Percentiles rank a stretch among this genome's conserved stretches.
Evolutionary conservation across 495 filamentous ascomycete species (phyloP).

Genomic region (Talaromyces borbonicus): DNA sequence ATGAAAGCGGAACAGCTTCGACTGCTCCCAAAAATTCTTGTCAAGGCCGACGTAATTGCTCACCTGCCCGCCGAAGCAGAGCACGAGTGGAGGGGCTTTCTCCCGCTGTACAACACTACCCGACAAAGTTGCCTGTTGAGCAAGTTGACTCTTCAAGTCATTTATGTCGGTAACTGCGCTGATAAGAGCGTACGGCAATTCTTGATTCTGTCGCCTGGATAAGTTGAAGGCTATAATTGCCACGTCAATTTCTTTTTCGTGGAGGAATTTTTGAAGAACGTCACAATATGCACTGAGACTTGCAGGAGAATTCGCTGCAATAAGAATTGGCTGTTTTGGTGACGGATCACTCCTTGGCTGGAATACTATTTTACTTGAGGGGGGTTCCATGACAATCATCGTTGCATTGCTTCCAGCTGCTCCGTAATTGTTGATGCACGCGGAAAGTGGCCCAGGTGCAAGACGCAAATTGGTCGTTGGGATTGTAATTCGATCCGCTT

Average conservation of each 20-base stretch:
- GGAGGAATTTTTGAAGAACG: conserved; percentile 4
- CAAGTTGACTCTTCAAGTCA: not conserved
- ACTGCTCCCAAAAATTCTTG: conserved; percentile 17
- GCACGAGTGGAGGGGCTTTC: conserved; percentile 12
- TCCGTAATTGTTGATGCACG: conserved; percentile 42
- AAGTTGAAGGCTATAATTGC: conserved; percentile 12
- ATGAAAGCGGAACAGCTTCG: conserved; percentile 21
- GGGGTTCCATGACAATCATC: conserved; percentile 22
- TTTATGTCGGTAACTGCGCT: not conserved
- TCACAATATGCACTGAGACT: conserved; percentile 8
- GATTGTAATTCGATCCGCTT: conserved; percentile 27
- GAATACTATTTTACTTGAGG: not conserved
- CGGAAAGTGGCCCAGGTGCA: conserved; percentile 15
- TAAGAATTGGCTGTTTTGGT: conserved; percentile 8
- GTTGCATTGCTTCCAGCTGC: conserved; percentile 40
- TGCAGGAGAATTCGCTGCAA: conserved; percentile 10
- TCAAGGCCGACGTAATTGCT: conserved; percentile 14
- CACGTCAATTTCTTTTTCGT: not conserved
- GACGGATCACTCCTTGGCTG: not conserved
- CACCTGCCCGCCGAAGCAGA: conserved; percentile 28
- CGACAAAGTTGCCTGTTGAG: conserved; percentile 5
- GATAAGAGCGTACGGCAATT: conserved; percentile 3
- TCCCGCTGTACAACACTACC: not conserved
- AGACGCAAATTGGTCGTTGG: conserved; percentile 15
- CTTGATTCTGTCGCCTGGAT: conserved; percentile 12